Conservation (phyloP, 441 rosid genomes). For the Pelargonium australe region DNA sequence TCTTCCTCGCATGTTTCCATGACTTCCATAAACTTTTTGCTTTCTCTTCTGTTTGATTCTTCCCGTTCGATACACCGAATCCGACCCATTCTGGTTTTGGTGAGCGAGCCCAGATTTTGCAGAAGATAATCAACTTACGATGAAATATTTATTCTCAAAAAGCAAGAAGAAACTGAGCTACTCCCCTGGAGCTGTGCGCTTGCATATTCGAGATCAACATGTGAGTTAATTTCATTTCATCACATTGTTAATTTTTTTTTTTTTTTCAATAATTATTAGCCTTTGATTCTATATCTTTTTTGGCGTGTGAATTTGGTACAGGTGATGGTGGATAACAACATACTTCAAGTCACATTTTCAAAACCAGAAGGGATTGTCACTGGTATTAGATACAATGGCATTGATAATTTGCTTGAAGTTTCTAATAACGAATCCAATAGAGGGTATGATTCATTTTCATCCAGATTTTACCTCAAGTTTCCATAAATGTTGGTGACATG, state of each 20-base stretch:
- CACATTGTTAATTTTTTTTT: no score
- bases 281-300: neutral
- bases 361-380: slow-evolving; percentile 58
- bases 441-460: slow-evolving; percentile 31
- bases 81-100: neutral
- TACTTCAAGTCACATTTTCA: slow-evolving; percentile 47
- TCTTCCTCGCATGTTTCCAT: neutral
- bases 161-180: slow-evolving; percentile 7
- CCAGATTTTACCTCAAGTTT: neutral
- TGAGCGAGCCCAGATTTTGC: neutral
- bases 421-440: slow-evolving; percentile 47
- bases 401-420: slow-evolving; percentile 84
- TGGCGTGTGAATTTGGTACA: slow-evolving; percentile 14
- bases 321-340: slow-evolving; percentile 65
- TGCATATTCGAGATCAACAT: neutral
- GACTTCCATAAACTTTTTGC: neutral
- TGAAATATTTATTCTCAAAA: neutral
- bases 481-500: neutral
- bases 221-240: neutral
- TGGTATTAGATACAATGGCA: slow-evolving; percentile 54
- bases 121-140: neutral
- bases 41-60: neutral
- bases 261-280: no score
- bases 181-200: slow-evolving; percentile 5
- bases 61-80: neutral